phyloP scores from a whole-genome alignment of 2,329 filamentous ascomycete genomes.

The Zelopaecilomyces penicillatus region DNA sequence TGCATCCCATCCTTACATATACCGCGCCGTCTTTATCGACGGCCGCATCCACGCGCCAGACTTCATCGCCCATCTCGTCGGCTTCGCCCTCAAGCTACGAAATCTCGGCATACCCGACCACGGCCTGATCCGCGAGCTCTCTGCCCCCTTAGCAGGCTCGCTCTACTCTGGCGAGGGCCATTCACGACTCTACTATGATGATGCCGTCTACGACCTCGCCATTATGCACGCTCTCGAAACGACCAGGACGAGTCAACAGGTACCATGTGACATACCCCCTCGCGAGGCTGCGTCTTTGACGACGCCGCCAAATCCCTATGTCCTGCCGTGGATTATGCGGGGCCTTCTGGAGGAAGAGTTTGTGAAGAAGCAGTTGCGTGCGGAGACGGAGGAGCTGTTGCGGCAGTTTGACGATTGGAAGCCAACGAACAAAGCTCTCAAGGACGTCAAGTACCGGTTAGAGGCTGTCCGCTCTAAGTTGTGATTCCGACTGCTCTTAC shows the following conservation, averaged over 20 bases:
- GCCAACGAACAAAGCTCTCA: slow-evolving; percentile 79
- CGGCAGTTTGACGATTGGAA: slow-evolving; percentile 90
- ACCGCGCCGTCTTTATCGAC: slow-evolving; percentile 92
- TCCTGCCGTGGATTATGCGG: slow-evolving; percentile 91
- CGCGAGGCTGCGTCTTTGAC: slow-evolving; percentile 24
- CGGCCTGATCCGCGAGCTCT: slow-evolving; percentile 84
- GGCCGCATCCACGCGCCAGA: slow-evolving; percentile 85
- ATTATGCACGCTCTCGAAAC: slow-evolving; percentile 69
- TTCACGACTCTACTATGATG: slow-evolving; percentile 85
- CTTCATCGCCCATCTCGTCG: slow-evolving; percentile 87
- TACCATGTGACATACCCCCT: slow-evolving; percentile 9
- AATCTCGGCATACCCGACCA: slow-evolving; percentile 92
- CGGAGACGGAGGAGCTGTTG: slow-evolving; percentile 73
- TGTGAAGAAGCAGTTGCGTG: slow-evolving; percentile 70
- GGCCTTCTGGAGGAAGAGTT: slow-evolving; percentile 86
- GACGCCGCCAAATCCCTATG: slow-evolving; percentile 67
- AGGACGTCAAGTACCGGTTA: slow-evolving; percentile 90
- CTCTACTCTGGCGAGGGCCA: slow-evolving; percentile 90
- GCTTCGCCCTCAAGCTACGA: slow-evolving; percentile 85
- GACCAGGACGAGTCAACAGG: slow-evolving; percentile 36
- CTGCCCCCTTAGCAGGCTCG: slow-evolving; percentile 78
- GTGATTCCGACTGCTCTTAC: slow-evolving; percentile 19
- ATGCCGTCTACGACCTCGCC: slow-evolving; percentile 72
- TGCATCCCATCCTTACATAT: slow-evolving; percentile 84
- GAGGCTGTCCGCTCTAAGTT: slow-evolving; percentile 87